These are phyloP conservation scores for Podosphaera aphanis DNA, from an alignment of 2,329 filamentous ascomycete species.

Conservation along the genomic window DNA sequence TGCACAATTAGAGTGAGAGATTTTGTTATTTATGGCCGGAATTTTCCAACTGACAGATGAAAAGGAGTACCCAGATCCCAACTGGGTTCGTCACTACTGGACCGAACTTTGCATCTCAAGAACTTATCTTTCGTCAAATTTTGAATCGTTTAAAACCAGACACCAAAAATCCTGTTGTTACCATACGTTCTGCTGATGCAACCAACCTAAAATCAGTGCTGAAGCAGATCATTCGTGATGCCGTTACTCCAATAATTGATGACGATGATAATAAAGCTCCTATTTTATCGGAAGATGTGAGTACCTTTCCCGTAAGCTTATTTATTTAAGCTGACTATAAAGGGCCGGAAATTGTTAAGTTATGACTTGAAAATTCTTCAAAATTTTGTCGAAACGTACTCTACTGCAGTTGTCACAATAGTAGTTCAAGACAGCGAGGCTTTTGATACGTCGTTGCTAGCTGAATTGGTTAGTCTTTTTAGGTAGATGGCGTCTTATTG, in stretches of 20 bases:
- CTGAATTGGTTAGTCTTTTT: slow-evolving; percentile 45
- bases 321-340: slow-evolving; percentile 3
- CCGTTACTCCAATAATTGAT: slow-evolving; percentile 24
- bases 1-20: slow-evolving; percentile 9
- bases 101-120: slow-evolving; percentile 54
- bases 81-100: slow-evolving; percentile 55
- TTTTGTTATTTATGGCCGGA: neutral
- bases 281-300: slow-evolving; percentile 24
- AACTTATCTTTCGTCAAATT: slow-evolving; percentile 49
- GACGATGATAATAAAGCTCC: slow-evolving; percentile 30
- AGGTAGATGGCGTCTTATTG: slow-evolving; percentile 25
- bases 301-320: slow-evolving; percentile 8
- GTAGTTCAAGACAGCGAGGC: slow-evolving; percentile 65
- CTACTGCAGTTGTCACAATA: slow-evolving; percentile 38
- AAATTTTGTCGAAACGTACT: slow-evolving; percentile 29
- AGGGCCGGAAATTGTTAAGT: slow-evolving; percentile 44
- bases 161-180: slow-evolving; percentile 32
- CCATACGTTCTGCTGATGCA: slow-evolving; percentile 47
- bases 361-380: slow-evolving; percentile 57
- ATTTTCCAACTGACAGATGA: slow-evolving; percentile 2
- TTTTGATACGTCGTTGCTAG: slow-evolving; percentile 49
- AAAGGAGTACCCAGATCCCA: slow-evolving; percentile 20
- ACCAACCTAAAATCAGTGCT: slow-evolving; percentile 49
- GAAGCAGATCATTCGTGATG: slow-evolving; percentile 49
- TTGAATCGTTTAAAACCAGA: slow-evolving; percentile 28